phyloP scores from a whole-genome alignment of 164 flowering plant genomes.

The Kingdonia uniflora region DNA sequence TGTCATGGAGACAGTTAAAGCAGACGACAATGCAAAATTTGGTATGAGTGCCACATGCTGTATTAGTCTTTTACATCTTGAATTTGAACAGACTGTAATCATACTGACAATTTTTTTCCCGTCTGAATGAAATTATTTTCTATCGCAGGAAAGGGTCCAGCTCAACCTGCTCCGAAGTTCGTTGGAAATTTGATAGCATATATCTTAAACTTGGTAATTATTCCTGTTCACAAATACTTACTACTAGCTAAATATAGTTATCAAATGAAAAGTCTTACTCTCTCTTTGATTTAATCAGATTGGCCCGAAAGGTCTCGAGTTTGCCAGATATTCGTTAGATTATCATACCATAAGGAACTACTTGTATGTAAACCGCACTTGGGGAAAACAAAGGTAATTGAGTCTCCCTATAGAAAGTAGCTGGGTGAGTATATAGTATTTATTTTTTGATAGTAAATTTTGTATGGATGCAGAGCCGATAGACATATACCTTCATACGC shows the following conservation, averaged over 20 bases:
- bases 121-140: constrained; percentile 7
- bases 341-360: constrained; percentile 94
- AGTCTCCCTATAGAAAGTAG: background rate
- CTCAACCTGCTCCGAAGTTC: constrained; percentile 82
- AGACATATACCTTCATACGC: constrained; percentile 84
- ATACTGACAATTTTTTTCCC: background rate
- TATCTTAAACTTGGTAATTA: constrained; percentile 65
- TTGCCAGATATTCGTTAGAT: constrained; percentile 91
- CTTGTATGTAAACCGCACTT: constrained; percentile 59
- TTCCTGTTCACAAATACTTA: background rate
- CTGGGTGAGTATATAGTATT: background rate
- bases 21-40: constrained; percentile 86
- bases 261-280: too few species aligned
- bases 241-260: too few species aligned
- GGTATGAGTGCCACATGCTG: constrained; percentile 29
- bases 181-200: constrained; percentile 83
- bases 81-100: background rate
- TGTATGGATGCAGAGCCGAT: constrained; percentile 56
- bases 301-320: constrained; percentile 97
- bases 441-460: background rate
- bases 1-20: constrained; percentile 89
- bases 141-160: constrained; percentile 74
- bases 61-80: background rate
- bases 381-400: constrained; percentile 82
- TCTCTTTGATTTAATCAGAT: constrained; percentile 27